Percentiles rank a stretch among this genome's conserved stretches.
Conservation (phyloP, 352 stramenopile species). For the Phytophthora meadii region DNA sequence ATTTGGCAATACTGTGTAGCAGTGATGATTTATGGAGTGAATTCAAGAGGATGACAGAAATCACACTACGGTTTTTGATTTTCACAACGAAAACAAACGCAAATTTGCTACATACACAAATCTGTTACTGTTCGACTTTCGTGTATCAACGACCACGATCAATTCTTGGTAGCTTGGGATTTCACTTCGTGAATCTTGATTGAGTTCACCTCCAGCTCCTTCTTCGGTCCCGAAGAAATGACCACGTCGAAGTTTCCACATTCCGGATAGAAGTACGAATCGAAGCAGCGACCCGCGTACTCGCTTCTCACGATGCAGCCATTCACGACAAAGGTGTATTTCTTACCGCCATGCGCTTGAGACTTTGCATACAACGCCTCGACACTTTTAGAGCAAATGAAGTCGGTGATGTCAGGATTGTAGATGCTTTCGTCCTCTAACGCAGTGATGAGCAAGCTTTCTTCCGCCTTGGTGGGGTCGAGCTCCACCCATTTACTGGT, state of each 20-base stretch:
- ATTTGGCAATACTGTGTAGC: too few relatives aligned
- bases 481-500: neutral
- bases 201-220: constrained; percentile 6
- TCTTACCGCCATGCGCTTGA: neutral
- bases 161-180: neutral
- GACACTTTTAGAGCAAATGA: constrained; percentile 1
- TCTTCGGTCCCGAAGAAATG: neutral
- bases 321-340: constrained; percentile 6
- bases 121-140: too few relatives aligned
- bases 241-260: constrained; percentile 3
- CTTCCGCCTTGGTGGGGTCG: neutral
- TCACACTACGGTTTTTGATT: too few relatives aligned
- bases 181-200: constrained; percentile 9
- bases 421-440: constrained; percentile 2
- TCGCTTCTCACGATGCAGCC: constrained; percentile 1
- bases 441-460: neutral
- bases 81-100: too few relatives aligned
- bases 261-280: constrained; percentile 5
- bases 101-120: too few relatives aligned
- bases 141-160: neutral
- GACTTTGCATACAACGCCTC: neutral
- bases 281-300: neutral
- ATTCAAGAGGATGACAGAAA: too few relatives aligned
- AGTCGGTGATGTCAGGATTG: neutral
- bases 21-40: too few relatives aligned